phyloP scores from a whole-genome alignment of 2,329 filamentous ascomycete genomes.

The Hymenoscyphus fructigenus region DNA sequence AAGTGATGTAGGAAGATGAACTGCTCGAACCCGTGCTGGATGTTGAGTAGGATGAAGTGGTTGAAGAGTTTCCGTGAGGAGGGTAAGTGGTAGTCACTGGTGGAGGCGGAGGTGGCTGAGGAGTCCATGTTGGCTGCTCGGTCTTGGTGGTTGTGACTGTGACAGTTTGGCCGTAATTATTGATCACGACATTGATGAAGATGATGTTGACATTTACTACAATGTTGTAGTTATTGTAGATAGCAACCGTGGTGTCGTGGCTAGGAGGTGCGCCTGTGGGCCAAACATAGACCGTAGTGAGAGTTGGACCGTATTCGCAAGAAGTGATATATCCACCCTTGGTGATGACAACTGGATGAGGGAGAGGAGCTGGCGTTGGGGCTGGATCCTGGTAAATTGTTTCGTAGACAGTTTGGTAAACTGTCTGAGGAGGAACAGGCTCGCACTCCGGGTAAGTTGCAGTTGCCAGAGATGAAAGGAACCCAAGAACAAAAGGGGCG shows the following conservation, averaged over 20 bases:
- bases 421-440: conserved; percentile 6
- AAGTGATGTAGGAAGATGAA: conserved; percentile 2
- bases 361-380: conserved; percentile 5
- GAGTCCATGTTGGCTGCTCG: conserved; percentile 13
- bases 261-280: neutral
- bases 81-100: conserved; percentile 5
- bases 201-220: conserved; percentile 11
- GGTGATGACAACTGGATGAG: conserved; percentile 9
- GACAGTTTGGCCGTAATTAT: conserved; percentile 9
- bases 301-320: conserved; percentile 10
- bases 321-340: conserved; percentile 8
- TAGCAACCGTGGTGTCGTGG: conserved; percentile 11
- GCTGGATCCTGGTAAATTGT: neutral
- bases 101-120: conserved; percentile 7
- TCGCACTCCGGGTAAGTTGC: neutral
- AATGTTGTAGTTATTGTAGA: conserved; percentile 8
- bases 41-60: neutral
- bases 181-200: conserved; percentile 12
- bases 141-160: conserved; percentile 13
- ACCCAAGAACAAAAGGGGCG: neutral
- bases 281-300: conserved; percentile 13
- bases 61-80: conserved; percentile 9
- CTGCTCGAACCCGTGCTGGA: conserved; percentile 5
- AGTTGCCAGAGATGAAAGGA: conserved; percentile 4
- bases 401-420: conserved; percentile 7